Conservation (phyloP, 495 filamentous ascomycete species). For the Penicillium chermesinum region DNA sequence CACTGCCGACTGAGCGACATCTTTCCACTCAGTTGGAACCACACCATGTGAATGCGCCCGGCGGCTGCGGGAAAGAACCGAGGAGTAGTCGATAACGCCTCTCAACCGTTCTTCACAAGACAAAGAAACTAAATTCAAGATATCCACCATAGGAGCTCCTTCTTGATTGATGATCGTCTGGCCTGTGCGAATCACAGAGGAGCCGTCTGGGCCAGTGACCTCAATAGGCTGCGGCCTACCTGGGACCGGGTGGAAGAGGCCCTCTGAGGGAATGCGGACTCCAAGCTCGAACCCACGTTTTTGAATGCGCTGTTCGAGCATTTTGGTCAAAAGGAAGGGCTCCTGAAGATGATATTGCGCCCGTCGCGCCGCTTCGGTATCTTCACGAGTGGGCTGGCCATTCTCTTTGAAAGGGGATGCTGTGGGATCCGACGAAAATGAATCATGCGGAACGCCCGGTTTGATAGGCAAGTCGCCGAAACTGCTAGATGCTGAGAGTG, state of each 20-base stretch:
- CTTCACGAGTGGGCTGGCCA: conserved; percentile 39
- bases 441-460: conserved; percentile 28
- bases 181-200: conserved; percentile 51
- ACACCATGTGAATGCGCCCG: conserved; percentile 67
- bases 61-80: conserved; percentile 57
- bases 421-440: conserved; percentile 28
- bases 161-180: conserved; percentile 59
- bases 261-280: conserved; percentile 59
- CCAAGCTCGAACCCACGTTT: conserved; percentile 48
- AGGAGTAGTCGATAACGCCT: conserved; percentile 65
- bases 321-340: conserved; percentile 51
- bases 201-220: conserved; percentile 51
- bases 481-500: conserved; percentile 32
- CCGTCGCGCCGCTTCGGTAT: conserved; percentile 39
- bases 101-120: conserved; percentile 67
- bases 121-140: conserved; percentile 69
- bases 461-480: conserved; percentile 36
- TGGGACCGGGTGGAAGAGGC: conserved; percentile 51
- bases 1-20: conserved; percentile 51
- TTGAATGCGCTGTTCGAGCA: conserved; percentile 45
- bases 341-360: conserved; percentile 53
- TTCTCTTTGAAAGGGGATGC: conserved; percentile 34
- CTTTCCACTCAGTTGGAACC: conserved; percentile 63
- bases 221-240: conserved; percentile 48
- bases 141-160: conserved; percentile 63